Evolutionary conservation across 1,284 basidiomycete genomes (phyloP).

Genomic region (Rhizoctonia solani): DNA sequence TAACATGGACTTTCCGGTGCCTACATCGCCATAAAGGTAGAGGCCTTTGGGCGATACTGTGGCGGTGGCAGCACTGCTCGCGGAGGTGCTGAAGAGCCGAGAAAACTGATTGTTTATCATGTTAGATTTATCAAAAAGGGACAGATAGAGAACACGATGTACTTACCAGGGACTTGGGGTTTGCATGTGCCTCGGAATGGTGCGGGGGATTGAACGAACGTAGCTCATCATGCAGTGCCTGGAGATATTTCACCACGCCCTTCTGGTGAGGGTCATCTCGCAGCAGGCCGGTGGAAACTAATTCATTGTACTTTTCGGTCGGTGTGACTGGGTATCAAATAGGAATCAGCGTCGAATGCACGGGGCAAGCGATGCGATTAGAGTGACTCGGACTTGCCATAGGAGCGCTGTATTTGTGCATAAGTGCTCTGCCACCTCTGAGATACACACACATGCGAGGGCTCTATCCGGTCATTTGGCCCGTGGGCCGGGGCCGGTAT

Average conservation of each 20-base stretch:
- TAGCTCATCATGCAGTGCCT: constrained; percentile 78
- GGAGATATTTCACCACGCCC: constrained; percentile 79
- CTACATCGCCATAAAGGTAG: constrained; percentile 97
- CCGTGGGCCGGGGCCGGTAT: background rate
- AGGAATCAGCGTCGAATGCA: constrained; percentile 22
- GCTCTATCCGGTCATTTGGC: background rate
- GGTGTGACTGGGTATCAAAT: constrained; percentile 54
- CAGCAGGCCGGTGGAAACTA: constrained; percentile 73
- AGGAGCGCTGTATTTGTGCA: constrained; percentile 7
- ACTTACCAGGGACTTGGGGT: constrained; percentile 49
- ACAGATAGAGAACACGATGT: background rate
- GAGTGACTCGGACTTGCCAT: too few species aligned
- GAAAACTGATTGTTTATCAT: constrained; percentile 60
- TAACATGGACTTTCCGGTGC: constrained; percentile 97
- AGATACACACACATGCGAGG: constrained; percentile 7
- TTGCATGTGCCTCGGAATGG: constrained; percentile 42
- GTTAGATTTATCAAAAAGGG: constrained; percentile 14
- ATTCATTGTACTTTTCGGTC: constrained; percentile 70
- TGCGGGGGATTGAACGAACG: constrained; percentile 68
- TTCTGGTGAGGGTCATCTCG: constrained; percentile 83
- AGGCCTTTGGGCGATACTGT: constrained; percentile 78
- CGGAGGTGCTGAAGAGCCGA: constrained; percentile 58
- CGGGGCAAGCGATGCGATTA: constrained; percentile 14
- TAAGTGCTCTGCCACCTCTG: constrained; percentile 14
- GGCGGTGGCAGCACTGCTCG: constrained; percentile 43